Evolutionary conservation across 306 rosid species (phyloP), one percentile per base, ranked within the genome.

Genomic region (Sechiopsis laciniata): DNA sequence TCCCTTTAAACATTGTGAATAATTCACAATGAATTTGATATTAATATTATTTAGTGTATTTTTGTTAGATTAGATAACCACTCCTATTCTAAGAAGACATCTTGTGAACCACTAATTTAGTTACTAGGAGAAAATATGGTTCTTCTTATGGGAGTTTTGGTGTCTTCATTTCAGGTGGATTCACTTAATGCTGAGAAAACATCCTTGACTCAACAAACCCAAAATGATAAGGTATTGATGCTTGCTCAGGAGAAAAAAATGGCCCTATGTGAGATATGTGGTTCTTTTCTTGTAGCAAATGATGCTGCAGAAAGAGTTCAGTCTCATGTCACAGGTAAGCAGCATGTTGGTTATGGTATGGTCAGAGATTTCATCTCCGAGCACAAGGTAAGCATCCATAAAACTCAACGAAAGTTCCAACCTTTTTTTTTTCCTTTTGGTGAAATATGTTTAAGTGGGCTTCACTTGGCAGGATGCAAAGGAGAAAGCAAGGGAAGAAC

Each of bases 271-370:
- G 99, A 95, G 85, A 87, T 85, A 19, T 95, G 99, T 84, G 99
- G 99, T 80, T 95, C 99, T 75, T 95, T 95, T 85, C 99, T 95
- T 60, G 89, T 95, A 57, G 99, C 96, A 76, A 95, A 95, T 83
- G 99, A 95, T 91, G 99, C 97, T 71, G 91, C 85, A 52, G 99
- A 95, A 85, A 88, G 99, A 85, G 87, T 92, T 37, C 99, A 95
- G 69, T 95, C 99, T 80, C 99, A 95, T 76, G 82, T 95, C 72
- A 87, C 96, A 12, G 99, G 99, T 78, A 95, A 95, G 85, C 99
- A 95, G 80, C 99, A 95, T 78, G 91, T 95, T 82, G 99, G 99
- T 46, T 95, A 91, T 86, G 99, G 99, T 72, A 89, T 95, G 97
- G 96, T 95, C 80, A 88, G 99, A 5, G 97, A 95, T 77, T 95